Evolutionary conservation across 192 early-diverging fungal genomes (phyloP).

Genomic region (Jimgerdemannia flammicorona): DNA sequence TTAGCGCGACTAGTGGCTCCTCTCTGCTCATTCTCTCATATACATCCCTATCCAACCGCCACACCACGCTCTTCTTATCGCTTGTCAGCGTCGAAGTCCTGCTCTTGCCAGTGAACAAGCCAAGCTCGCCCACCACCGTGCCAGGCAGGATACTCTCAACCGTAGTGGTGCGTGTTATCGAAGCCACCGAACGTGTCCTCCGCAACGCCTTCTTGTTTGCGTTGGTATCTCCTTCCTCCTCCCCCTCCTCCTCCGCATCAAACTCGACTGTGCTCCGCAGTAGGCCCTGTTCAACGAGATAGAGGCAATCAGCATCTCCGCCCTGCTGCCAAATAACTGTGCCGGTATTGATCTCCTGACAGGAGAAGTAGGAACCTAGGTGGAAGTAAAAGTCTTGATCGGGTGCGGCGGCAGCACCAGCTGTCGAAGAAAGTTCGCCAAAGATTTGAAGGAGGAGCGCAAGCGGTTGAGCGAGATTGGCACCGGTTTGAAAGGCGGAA

Average conservation of each 20-base stretch:
- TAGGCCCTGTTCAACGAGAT: constrained; percentile 74
- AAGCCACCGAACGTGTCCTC: background rate
- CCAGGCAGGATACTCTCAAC: constrained; percentile 89
- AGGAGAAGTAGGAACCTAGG: constrained; percentile 64
- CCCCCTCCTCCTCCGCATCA: constrained; percentile 15
- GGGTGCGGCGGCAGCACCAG: constrained; percentile 9
- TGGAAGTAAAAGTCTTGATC: constrained; percentile 52
- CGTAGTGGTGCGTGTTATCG: constrained; percentile 10
- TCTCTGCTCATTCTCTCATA: constrained; percentile 66
- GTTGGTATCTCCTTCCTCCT: background rate
- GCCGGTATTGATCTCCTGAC: constrained; percentile 45
- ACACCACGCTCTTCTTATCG: constrained; percentile 62
- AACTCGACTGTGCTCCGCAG: constrained; percentile 43
- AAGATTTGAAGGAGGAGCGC: constrained; percentile 59
- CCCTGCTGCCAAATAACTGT: constrained; percentile 68
- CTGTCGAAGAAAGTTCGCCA: constrained; percentile 51
- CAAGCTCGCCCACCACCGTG: constrained; percentile 87
- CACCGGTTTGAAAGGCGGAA: background rate
- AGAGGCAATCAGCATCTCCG: constrained; percentile 55
- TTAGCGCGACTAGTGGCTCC: constrained; percentile 67
- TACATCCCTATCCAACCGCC: constrained; percentile 61
- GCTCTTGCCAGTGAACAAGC: constrained; percentile 58
- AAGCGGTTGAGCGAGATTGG: constrained; percentile 46
- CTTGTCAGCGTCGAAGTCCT: constrained; percentile 60
- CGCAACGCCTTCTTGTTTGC: background rate